Conservation (phyloP, 495 filamentous ascomycete genomes). For the Penicillium roqueforti region DNA sequence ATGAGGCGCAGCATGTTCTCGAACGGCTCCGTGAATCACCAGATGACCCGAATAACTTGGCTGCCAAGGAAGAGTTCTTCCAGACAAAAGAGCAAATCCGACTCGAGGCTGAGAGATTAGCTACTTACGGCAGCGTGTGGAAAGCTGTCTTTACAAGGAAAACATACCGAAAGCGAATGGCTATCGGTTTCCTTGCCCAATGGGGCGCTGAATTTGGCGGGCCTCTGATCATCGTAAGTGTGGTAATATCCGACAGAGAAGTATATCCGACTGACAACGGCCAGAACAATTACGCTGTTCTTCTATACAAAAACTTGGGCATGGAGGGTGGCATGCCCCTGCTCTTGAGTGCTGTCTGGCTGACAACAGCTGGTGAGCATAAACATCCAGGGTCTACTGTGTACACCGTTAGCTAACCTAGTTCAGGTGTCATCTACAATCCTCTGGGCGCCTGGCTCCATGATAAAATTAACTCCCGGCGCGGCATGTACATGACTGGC, state of each 20-base stretch:
- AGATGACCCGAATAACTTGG: slow-evolving; percentile 30
- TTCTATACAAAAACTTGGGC: slow-evolving; percentile 47
- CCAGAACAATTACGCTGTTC: slow-evolving; percentile 46
- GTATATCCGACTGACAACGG: slow-evolving; percentile 4
- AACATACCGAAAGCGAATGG: slow-evolving; percentile 42
- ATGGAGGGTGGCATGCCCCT: slow-evolving; percentile 42
- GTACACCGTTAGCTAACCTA: slow-evolving; percentile 11
- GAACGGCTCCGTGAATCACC: slow-evolving; percentile 27
- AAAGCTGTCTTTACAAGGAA: slow-evolving; percentile 37
- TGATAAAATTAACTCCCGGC: slow-evolving; percentile 43
- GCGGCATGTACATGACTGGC: slow-evolving; percentile 44
- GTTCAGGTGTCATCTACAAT: slow-evolving; percentile 40
- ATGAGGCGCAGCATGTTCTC: slow-evolving; percentile 36
- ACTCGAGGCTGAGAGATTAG: slow-evolving; percentile 31
- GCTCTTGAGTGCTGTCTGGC: slow-evolving; percentile 46
- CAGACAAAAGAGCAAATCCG: slow-evolving; percentile 39
- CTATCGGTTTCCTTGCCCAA: slow-evolving; percentile 39
- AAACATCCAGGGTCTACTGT: neutral
- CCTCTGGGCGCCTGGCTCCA: slow-evolving; percentile 45
- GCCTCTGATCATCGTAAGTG: slow-evolving; percentile 35
- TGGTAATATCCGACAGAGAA: neutral
- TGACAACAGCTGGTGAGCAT: slow-evolving; percentile 38
- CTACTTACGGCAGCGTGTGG: slow-evolving; percentile 26
- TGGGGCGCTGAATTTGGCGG: slow-evolving; percentile 39
- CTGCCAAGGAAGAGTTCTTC: slow-evolving; percentile 36